Percentiles rank a stretch among this genome's conserved stretches.
Evolutionary conservation across 495 filamentous ascomycete genomes (phyloP).

Genomic region (Neurospora sp.): DNA sequence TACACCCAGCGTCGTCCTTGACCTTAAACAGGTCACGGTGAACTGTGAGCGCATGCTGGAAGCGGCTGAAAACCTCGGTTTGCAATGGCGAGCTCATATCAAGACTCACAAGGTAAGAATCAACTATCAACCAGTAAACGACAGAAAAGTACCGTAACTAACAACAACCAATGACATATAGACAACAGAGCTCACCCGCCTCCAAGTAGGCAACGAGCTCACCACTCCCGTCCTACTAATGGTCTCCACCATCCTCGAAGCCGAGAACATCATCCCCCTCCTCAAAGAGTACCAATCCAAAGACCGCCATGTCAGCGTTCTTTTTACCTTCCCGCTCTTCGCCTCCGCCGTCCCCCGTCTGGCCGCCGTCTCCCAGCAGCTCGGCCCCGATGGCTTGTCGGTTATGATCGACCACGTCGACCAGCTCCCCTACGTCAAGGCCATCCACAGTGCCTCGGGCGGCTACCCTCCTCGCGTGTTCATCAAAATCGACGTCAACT

Average conservation of each 20-base stretch:
- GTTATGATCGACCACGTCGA: constrained; percentile 65
- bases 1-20: constrained; percentile 60
- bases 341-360: constrained; percentile 52
- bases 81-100: constrained; percentile 71
- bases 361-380: constrained; percentile 33
- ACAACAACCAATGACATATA: not conserved
- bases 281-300: constrained; percentile 45
- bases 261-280: constrained; percentile 56
- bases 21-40: constrained; percentile 51
- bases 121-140: not conserved
- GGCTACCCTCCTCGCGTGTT: constrained; percentile 42
- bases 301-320: constrained; percentile 50
- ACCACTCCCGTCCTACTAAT: constrained; percentile 51
- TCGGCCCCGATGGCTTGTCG: constrained; percentile 45
- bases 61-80: constrained; percentile 43
- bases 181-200: constrained; percentile 58
- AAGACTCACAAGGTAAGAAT: constrained; percentile 72
- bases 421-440: constrained; percentile 41
- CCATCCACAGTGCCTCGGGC: constrained; percentile 27
- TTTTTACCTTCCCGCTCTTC: constrained; percentile 67
- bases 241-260: constrained; percentile 70
- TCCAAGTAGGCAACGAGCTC: constrained; percentile 55
- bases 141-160: not conserved
- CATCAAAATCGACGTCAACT: constrained; percentile 72
- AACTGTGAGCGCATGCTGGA: constrained; percentile 71